Conservation (phyloP, 495 filamentous ascomycete genomes). For the Staphylotrichum longicolle region DNA sequence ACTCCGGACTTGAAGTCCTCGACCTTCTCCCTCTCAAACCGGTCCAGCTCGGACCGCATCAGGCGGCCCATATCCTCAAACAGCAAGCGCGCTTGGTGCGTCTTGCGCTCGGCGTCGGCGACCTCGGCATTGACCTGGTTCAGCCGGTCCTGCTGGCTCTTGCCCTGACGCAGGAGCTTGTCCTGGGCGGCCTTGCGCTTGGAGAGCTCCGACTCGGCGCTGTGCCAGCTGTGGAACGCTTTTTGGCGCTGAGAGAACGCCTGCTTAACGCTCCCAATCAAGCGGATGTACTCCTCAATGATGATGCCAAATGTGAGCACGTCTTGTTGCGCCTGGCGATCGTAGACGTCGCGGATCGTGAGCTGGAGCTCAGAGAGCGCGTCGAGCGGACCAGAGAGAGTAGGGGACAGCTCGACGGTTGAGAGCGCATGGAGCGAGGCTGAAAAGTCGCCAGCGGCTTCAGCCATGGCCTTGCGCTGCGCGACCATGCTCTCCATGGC, state of each 20-base stretch:
- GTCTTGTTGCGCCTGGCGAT: conserved; percentile 95
- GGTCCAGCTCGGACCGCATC: conserved; percentile 85
- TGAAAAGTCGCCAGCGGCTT: conserved; percentile 90
- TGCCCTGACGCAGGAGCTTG: conserved; percentile 87
- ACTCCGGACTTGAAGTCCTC: conserved; percentile 98
- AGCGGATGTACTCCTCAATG: conserved; percentile 94
- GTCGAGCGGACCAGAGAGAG: conserved; percentile 84
- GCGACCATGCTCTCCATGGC: conserved; percentile 87
- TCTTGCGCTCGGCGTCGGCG: conserved; percentile 83
- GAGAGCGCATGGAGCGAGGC: conserved; percentile 85
- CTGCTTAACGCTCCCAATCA: conserved; percentile 90
- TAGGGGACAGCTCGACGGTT: conserved; percentile 81
- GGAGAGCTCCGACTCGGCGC: conserved; percentile 79
- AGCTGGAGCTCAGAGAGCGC: conserved; percentile 88
- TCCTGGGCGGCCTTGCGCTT: conserved; percentile 85
- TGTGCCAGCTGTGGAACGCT: conserved; percentile 89
- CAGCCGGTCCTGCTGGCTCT: conserved; percentile 90
- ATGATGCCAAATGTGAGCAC: conserved; percentile 95
- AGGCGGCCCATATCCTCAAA: conserved; percentile 98
- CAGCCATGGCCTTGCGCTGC: conserved; percentile 87
- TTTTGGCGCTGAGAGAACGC: conserved; percentile 92
- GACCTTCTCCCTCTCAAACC: conserved; percentile 96
- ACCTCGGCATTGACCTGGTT: conserved; percentile 91
- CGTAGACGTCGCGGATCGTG: conserved; percentile 90
- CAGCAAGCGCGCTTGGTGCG: conserved; percentile 83